A percentile compares a stretch with the other conserved stretches of the same genome.
These are phyloP conservation scores for Backusella mclennaniae DNA, from an alignment of 192 early-diverging fungal genomes.

Conservation along the genomic window DNA sequence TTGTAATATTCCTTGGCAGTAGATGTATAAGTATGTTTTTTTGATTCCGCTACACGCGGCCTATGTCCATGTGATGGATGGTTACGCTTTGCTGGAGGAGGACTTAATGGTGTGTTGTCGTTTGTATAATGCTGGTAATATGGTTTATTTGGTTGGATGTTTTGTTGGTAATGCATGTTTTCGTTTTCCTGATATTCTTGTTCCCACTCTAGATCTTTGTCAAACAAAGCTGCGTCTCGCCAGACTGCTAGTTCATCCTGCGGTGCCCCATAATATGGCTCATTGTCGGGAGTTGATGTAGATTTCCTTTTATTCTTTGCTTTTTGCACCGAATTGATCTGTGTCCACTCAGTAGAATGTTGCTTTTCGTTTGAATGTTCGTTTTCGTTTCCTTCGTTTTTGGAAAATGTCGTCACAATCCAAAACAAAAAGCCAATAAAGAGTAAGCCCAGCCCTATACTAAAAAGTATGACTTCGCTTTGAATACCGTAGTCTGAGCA, in stretches of 20 bases:
- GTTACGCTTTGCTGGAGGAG: background rate
- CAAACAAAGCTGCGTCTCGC: constrained; percentile 5
- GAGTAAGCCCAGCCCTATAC: background rate
- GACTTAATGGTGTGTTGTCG: background rate
- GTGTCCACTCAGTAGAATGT: background rate
- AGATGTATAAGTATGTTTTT: background rate
- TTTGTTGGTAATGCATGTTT: background rate
- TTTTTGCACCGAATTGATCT: background rate
- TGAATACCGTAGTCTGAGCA: background rate
- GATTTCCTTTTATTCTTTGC: background rate
- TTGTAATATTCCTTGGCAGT: constrained; percentile 2
- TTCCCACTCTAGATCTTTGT: background rate
- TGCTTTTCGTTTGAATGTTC: background rate
- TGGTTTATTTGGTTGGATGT: background rate
- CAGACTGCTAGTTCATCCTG: constrained; percentile 8
- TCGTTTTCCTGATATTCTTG: background rate
- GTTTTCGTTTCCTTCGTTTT: background rate
- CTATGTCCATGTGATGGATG: background rate
- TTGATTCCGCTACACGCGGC: constrained; percentile 3
- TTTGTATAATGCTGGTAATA: background rate
- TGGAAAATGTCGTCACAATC: background rate
- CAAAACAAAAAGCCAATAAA: constrained; percentile 11
- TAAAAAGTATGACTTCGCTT: background rate
- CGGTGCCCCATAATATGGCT: background rate
- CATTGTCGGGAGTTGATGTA: background rate